Evolutionary conservation across 352 stramenopile genomes (phyloP).

Genomic region (Pythium scleroteichum): DNA sequence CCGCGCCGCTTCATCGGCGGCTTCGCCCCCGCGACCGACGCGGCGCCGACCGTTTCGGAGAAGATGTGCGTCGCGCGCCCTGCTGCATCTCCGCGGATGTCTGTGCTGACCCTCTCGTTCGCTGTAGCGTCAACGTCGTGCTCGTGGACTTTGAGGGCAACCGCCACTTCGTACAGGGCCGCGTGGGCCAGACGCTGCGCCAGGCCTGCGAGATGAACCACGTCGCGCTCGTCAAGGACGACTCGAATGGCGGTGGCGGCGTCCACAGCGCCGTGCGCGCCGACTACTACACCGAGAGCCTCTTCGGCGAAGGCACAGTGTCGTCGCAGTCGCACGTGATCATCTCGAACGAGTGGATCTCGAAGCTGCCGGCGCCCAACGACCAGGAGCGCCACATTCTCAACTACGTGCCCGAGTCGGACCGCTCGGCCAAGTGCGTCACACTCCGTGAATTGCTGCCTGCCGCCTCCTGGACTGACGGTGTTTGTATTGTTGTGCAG

Average conservation of each 20-base stretch:
- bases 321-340: constrained; percentile 88
- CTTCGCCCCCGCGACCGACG: constrained; percentile 27
- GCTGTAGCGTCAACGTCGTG: constrained; percentile 73
- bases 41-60: constrained; percentile 31
- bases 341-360: constrained; percentile 88
- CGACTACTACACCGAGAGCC: constrained; percentile 86
- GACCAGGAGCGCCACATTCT: constrained; percentile 79
- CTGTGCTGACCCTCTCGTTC: background rate
- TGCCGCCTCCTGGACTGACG: background rate
- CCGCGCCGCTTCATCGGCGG: constrained; percentile 36
- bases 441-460: background rate
- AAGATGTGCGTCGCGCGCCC: constrained; percentile 30
- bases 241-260: constrained; percentile 82
- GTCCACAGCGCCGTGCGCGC: constrained; percentile 56
- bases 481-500: constrained; percentile 30
- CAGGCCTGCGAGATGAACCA: constrained; percentile 83
- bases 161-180: constrained; percentile 81
- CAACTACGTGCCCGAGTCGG: constrained; percentile 73
- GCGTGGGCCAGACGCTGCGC: constrained; percentile 78
- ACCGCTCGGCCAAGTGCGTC: constrained; percentile 81
- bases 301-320: constrained; percentile 83
- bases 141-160: constrained; percentile 88
- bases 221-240: constrained; percentile 78
- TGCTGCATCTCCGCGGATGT: background rate
- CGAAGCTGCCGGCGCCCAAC: constrained; percentile 69